Percentiles rank a stretch among this genome's conserved stretches.
Evolutionary conservation across 495 filamentous ascomycete species (phyloP).

Genomic region (Penicillium pancosmium): DNA sequence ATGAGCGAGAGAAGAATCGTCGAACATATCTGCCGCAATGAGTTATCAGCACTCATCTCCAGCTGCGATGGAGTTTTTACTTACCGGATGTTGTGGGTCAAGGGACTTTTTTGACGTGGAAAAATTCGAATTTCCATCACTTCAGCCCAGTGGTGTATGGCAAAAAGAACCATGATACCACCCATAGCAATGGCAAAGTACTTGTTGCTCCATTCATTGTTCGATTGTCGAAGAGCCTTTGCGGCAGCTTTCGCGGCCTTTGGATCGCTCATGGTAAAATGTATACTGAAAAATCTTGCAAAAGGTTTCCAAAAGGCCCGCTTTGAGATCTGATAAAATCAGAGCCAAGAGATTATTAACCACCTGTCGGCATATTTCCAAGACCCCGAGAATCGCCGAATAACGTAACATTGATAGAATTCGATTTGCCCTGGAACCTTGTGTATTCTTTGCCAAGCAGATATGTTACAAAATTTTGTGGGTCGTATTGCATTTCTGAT

Average conservation of each 20-base stretch:
- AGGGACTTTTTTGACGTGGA: background rate
- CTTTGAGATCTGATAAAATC: background rate
- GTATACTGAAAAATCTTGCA: background rate
- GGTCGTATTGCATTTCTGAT: background rate
- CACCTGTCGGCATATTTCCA: background rate
- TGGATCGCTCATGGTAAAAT: slow-evolving; percentile 7
- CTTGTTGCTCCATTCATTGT: slow-evolving; percentile 36
- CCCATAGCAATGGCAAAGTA: slow-evolving; percentile 48
- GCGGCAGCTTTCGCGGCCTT: slow-evolving; percentile 9
- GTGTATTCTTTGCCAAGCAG: background rate
- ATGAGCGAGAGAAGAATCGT: background rate
- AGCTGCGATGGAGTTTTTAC: background rate
- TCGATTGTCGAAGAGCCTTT: slow-evolving; percentile 14
- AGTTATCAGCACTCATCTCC: background rate
- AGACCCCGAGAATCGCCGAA: background rate
- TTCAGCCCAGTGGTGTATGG: slow-evolving; percentile 50
- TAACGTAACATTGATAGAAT: background rate
- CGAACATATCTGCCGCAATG: background rate
- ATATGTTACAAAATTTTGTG: background rate
- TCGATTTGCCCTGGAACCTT: background rate
- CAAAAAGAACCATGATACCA: slow-evolving; percentile 53
- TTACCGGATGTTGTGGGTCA: background rate
- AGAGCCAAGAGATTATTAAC: background rate
- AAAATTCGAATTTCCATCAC: slow-evolving; percentile 17
- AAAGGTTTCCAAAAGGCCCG: background rate